Evolutionary conservation across 306 rosid genomes (phyloP).

Genomic region (Corylus avellana): DNA sequence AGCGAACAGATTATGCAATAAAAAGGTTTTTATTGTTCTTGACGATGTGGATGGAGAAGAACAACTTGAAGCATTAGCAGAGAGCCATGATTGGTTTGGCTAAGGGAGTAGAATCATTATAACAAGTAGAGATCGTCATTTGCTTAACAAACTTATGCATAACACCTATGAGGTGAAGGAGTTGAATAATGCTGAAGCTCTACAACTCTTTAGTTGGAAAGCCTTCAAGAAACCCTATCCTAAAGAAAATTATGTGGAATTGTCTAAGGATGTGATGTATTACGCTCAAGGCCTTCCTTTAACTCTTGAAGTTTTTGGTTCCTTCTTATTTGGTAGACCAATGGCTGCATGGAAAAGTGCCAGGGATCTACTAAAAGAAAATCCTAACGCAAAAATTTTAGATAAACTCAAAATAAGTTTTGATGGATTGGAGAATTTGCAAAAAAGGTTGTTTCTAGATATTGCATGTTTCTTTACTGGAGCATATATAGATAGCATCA

Average conservation of each 20-base stretch:
- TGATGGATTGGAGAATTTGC: constrained; percentile 25
- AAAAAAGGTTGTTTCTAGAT: constrained; percentile 17
- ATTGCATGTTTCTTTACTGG: constrained; percentile 35
- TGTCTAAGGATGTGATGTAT: constrained; percentile 8
- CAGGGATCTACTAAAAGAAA: not conserved
- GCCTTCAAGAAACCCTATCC: constrained; percentile 12
- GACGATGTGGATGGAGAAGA: not conserved
- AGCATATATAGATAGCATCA: constrained; percentile 15
- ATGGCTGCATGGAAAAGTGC: constrained; percentile 21
- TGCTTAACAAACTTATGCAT: not conserved
- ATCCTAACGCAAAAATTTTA: not conserved
- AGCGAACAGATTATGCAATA: not conserved
- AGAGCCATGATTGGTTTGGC: not conserved
- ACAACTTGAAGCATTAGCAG: not conserved
- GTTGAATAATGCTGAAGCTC: constrained; percentile 16
- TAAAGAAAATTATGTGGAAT: constrained; percentile 4
- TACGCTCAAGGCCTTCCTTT: not conserved
- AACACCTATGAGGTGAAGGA: constrained; percentile 21
- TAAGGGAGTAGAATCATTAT: not conserved
- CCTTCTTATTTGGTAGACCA: not conserved
- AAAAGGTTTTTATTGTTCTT: not conserved
- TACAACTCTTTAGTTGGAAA: constrained; percentile 22
- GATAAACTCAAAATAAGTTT: constrained; percentile 19
- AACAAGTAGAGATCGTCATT: not conserved
- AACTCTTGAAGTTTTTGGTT: no score